Evolutionary conservation across 2,329 filamentous ascomycete species (phyloP), one percentile per base, ranked within the genome.

Genomic region (Chaetomium globosum): DNA sequence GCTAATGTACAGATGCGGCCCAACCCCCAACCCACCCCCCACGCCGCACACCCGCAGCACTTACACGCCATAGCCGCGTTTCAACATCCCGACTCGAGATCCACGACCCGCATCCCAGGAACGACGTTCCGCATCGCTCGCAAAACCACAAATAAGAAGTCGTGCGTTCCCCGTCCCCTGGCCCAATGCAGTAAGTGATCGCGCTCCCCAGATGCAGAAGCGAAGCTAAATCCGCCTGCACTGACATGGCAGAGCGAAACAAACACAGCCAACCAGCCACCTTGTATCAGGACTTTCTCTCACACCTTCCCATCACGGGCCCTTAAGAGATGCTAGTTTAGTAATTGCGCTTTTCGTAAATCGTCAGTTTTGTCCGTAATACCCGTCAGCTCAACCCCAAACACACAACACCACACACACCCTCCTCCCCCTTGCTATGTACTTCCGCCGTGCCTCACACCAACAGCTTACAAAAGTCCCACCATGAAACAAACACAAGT

Each of bases 61-160:
- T 19, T 52, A n/a, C 7, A 59, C 43, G 57, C 30, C 46, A 30
- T 48, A 59, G 16, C 43, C 46, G 30, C 46, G 57, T 59, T 59
- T 52, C 43, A 52, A 52, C 46, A 26, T 21, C 21, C 49, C 10
- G 49, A 52, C 23, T 52, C 46, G 23, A 8, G 46, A 48, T 48
- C 46, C 46, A 23, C 12, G 23, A 16, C 49, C 49, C n/a, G 46
- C 46, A 48, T 48, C 21, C 39, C 39, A 43, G 16, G 16, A 23
- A 23, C 46, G n/a, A 48, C 12, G 46, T 21, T 48, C 8, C 46
- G 46, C 46, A 48, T 48, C 19, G 23, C n/a, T 48, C 39, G 39
- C 39, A 43, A 43, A 48, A 23, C 19, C n/a, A 21, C 46, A 48
- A 48, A 48, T 48, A 48, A 48, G 9, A 48, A 48, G 16, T n/a